Percentiles rank a stretch among this genome's conserved stretches.
These are phyloP conservation scores for Fusarium oxysporum DNA, from an alignment of 2,329 filamentous ascomycete genomes.

Conservation along the genomic window DNA sequence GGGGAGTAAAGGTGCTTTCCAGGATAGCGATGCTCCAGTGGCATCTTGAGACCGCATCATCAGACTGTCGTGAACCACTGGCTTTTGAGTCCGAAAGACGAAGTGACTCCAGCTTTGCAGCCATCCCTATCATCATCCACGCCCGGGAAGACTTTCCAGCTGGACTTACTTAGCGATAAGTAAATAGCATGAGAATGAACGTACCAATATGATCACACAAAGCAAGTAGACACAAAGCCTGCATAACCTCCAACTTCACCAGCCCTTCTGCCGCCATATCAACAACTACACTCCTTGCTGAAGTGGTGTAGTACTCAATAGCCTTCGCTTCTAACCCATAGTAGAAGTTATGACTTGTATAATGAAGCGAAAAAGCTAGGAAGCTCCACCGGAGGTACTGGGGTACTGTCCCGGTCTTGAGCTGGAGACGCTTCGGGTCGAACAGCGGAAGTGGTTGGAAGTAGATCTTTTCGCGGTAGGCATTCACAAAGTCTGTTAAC, in stretches of 20 bases:
- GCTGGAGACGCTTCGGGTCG: conserved; percentile 12
- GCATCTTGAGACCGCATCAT: conserved; percentile 24
- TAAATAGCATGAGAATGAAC: fast-evolving
- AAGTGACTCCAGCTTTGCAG: conserved; percentile 32
- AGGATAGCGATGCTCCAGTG: conserved; percentile 37
- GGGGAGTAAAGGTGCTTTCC: conserved; percentile 32
- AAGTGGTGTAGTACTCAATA: conserved; percentile 36
- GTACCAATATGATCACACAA: conserved; percentile 38
- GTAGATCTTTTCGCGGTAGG: conserved; percentile 32
- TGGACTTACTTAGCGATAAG: not conserved
- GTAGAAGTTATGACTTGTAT: conserved; percentile 28
- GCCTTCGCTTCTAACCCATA: conserved; percentile 30
- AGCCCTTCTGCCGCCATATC: conserved; percentile 33
- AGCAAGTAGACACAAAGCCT: conserved; percentile 35
- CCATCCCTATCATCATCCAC: conserved; percentile 43
- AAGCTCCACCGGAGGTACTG: conserved; percentile 40
- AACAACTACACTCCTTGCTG: conserved; percentile 28
- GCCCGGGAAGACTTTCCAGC: conserved; percentile 32
- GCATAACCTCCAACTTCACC: conserved; percentile 25
- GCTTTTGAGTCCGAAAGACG: conserved; percentile 1
- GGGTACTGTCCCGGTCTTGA: conserved; percentile 18
- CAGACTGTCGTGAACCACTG: not conserved
- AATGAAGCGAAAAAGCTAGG: conserved; percentile 21
- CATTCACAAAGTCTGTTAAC: conserved; percentile 5
- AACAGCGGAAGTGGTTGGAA: conserved; percentile 34